Base-by-base conservation (phyloP, 306 rosid species). In the Sesbania bispinosa region DNA sequence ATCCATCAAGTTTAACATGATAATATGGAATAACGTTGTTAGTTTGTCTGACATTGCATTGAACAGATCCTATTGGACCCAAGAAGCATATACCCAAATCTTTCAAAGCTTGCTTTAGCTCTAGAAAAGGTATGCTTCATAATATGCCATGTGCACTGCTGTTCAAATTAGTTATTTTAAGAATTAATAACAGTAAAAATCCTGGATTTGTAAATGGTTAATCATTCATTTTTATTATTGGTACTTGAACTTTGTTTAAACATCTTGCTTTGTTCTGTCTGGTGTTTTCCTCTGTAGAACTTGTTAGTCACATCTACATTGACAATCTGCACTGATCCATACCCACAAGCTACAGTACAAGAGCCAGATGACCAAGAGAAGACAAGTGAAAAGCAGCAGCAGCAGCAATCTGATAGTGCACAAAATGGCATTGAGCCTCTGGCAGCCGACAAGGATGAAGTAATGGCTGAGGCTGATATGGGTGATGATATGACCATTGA, bases 101-200 rank as follows among this genome's bases (percentile, higher is more conserved):
- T 89, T 67, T 91, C 90, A 39, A 91, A 94, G 87, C 99, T 94
- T 70, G 96, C 88, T 24, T 82, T 91, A 76, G 99, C 99, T 20
- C 88, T 94, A 50, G 99, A 94, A 65, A 94, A 94, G 97, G 99
- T 94, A 86, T 62, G 53, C 73, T 62, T 71, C 53, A 27, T 42
- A 58, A 60, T 69, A 42, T 73, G 41, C 38, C 38, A 15, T 27
- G n/a, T 46, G 21, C 30, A 8, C 29, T 62, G 48, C 2, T 19
- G 62, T 69, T 78, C 67, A 69, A 69, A 54, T 38, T 57, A 41
- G 24, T 32, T 68, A 14, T 42, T 62, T 39, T 60, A 29, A 50
- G 48, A 69, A 60, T 23, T 23, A 67, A 60, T 14, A 30, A 43
- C 63, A 18, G n/a, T 45, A 23, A 35, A 71, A 21, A 35, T 42